Evolutionary conservation across 2,329 filamentous ascomycete species (phyloP).

Genomic region (Aspergillus sp.): DNA sequence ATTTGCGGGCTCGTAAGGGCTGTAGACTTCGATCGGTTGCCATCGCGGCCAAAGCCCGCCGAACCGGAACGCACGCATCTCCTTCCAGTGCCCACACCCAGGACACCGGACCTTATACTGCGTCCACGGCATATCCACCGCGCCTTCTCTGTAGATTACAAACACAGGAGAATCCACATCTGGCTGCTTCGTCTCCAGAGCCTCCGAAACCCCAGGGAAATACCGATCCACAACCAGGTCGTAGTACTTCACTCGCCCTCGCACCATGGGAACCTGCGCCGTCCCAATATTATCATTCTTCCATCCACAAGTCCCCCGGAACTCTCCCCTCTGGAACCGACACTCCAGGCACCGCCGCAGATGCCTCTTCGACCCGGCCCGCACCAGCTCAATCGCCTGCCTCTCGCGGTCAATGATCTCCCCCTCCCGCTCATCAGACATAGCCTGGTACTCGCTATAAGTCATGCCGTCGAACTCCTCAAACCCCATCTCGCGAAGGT

Average conservation of each 20-base stretch:
- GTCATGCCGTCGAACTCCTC: neutral
- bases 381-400: neutral
- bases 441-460: neutral
- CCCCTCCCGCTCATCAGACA: neutral
- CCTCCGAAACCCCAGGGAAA: neutral
- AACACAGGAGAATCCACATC: neutral
- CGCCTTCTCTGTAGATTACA: neutral
- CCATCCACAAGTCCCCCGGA: neutral
- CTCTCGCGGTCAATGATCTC: neutral
- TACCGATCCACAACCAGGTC: neutral
- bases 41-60: neutral
- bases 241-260: neutral
- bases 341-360: neutral
- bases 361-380: neutral
- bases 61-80: neutral
- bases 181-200: neutral
- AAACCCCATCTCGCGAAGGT: neutral
- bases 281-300: neutral
- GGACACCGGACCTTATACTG: neutral
- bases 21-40: neutral
- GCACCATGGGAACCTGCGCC: neutral
- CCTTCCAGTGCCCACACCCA: neutral
- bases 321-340: neutral
- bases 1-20: fast-evolving
- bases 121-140: neutral